phyloP scores from a whole-genome alignment of 371 early-diverging fungal species.

The Rhizopus sp. region DNA sequence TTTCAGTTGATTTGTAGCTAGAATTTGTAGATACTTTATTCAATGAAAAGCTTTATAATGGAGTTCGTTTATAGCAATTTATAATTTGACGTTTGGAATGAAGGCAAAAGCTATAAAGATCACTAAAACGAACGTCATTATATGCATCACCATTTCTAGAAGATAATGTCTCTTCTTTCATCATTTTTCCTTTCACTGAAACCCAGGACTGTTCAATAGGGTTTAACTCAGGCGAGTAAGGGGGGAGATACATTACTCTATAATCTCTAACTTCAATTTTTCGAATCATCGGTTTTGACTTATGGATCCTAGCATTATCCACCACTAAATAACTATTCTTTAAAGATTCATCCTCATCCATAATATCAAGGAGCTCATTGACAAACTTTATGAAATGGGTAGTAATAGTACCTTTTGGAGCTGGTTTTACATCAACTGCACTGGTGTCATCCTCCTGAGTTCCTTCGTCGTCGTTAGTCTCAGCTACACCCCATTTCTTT shows the following conservation, averaged over 20 bases:
- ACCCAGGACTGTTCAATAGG: slow-evolving; percentile 13
- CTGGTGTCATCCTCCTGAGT: slow-evolving; percentile 19
- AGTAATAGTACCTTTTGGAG: slow-evolving; percentile 7
- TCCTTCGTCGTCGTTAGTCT: slow-evolving; percentile 12
- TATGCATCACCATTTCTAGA: slow-evolving; percentile 10
- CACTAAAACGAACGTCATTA: slow-evolving; percentile 13
- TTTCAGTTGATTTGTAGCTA: slow-evolving; percentile 13
- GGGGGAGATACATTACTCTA: slow-evolving; percentile 10
- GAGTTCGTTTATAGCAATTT: slow-evolving; percentile 14
- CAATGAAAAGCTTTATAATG: slow-evolving; percentile 4
- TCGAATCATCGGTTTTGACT: slow-evolving; percentile 15
- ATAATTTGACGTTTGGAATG: slow-evolving; percentile 12
- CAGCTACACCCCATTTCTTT: slow-evolving; percentile 11
- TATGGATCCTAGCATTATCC: slow-evolving; percentile 19
- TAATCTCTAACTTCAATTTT: slow-evolving; percentile 18
- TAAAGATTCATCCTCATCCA: slow-evolving; percentile 15
- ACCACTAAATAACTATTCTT: slow-evolving; percentile 13
- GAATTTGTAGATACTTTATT: slow-evolving; percentile 16
- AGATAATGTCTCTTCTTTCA: slow-evolving; percentile 8
- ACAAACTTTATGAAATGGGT: slow-evolving; percentile 6
- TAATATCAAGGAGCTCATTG: slow-evolving; percentile 12
- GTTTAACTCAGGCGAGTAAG: slow-evolving; percentile 12
- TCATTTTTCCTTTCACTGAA: slow-evolving; percentile 9
- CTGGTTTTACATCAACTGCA: slow-evolving; percentile 10
- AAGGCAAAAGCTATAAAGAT: slow-evolving; percentile 12